A percentile compares a stretch with the other conserved stretches of the same genome.
These are phyloP conservation scores for Teratosphaeria pseudoeucalypti DNA, from an alignment of 2,329 filamentous ascomycete species.

Conservation along the genomic window DNA sequence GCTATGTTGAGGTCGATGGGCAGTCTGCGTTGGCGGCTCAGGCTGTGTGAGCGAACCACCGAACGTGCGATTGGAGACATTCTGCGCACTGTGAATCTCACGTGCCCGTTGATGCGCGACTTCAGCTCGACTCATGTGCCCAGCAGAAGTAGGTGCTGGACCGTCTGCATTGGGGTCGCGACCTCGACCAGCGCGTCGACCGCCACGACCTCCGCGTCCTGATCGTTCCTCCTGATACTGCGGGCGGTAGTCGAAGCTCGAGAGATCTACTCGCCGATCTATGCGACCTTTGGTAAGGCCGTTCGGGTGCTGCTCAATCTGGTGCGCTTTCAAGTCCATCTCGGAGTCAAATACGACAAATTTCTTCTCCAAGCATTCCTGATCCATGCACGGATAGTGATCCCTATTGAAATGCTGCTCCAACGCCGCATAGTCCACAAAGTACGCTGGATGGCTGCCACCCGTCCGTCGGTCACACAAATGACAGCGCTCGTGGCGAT, in stretches of 20 bases:
- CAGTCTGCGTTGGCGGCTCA: slow-evolving; percentile 21
- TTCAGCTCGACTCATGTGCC: slow-evolving; percentile 74
- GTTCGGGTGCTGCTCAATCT: slow-evolving; percentile 70
- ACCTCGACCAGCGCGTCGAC: slow-evolving; percentile 50
- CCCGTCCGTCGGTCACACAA: slow-evolving; percentile 66
- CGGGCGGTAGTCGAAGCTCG: slow-evolving; percentile 68
- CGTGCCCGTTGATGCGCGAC: slow-evolving; percentile 85
- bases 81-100: slow-evolving; percentile 81
- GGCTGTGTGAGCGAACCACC: slow-evolving; percentile 62
- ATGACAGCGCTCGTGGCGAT: slow-evolving; percentile 90
- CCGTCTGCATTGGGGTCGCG: slow-evolving; percentile 81
- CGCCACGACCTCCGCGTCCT: slow-evolving; percentile 31
- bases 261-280: slow-evolving; percentile 75
- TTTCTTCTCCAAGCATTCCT: slow-evolving; percentile 89
- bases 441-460: slow-evolving; percentile 73
- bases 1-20: slow-evolving; percentile 12
- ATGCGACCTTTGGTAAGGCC: slow-evolving; percentile 77
- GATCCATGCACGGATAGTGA: slow-evolving; percentile 75
- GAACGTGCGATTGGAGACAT: slow-evolving; percentile 68
- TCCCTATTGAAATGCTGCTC: slow-evolving; percentile 80
- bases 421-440: slow-evolving; percentile 73
- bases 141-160: slow-evolving; percentile 63
- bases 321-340: slow-evolving; percentile 89
- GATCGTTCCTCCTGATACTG: slow-evolving; percentile 56
- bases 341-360: slow-evolving; percentile 94